A percentile compares a stretch with the other conserved stretches of the same genome.
Conservation (phyloP, 2,329 filamentous ascomycete species). For the Tolypocladium tropicale region DNA sequence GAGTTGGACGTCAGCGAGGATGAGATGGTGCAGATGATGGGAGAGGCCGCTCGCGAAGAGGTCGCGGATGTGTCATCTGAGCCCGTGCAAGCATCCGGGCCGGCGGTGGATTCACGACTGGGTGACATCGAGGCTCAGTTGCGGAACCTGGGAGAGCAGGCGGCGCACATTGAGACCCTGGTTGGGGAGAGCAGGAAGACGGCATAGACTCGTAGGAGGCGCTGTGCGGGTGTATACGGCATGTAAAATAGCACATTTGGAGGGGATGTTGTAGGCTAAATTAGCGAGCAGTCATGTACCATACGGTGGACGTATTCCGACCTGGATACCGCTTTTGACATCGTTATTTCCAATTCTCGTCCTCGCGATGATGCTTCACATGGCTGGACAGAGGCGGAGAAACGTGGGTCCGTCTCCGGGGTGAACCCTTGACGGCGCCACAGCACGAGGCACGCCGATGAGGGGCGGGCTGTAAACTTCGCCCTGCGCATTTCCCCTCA, state of each 20-base stretch:
- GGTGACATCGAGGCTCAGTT: conserved; percentile 10
- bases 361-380: not conserved
- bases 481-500: conserved; percentile 24
- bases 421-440: not conserved
- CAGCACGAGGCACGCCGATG: not conserved
- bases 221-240: too few species aligned
- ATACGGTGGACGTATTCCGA: too few species aligned
- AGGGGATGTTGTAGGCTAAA: not conserved
- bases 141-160: conserved; percentile 4
- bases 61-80: not conserved
- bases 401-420: not conserved
- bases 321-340: too few species aligned
- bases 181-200: conserved; percentile 8
- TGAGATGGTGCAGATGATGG: conserved; percentile 23
- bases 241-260: not conserved
- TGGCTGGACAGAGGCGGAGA: not conserved
- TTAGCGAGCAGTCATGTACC: not conserved
- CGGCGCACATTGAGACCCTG: conserved; percentile 12
- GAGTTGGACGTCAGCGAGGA: conserved; percentile 22
- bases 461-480: conserved; percentile 8
- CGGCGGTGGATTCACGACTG: not conserved
- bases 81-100: not conserved
- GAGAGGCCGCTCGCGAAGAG: conserved; percentile 8
- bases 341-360: too few species aligned
- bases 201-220: not conserved